Conservation (phyloP, 1,139 yeast species). For the Tardiomyces blankii region DNA sequence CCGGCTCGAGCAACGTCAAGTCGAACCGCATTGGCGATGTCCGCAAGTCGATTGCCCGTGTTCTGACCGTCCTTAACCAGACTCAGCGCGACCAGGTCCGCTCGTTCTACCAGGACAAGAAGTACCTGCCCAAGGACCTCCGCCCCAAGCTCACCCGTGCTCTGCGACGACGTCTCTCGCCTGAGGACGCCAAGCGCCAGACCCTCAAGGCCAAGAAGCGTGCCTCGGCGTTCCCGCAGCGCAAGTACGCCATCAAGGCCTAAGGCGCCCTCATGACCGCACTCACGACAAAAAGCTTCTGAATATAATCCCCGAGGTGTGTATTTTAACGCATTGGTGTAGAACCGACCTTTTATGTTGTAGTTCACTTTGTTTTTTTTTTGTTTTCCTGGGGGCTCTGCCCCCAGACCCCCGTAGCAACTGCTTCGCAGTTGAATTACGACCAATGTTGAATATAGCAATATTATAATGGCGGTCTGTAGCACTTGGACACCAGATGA, state of each 20-base stretch:
- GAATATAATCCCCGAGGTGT: not conserved
- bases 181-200: conserved; percentile 68
- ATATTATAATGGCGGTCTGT: too few species aligned
- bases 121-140: conserved; percentile 96
- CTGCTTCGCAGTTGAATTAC: too few species aligned
- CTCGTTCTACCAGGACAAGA: conserved; percentile 89
- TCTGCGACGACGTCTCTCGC: conserved; percentile 92
- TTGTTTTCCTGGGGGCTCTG: too few species aligned
- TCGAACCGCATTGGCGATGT: conserved; percentile 79
- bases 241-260: conserved; percentile 98
- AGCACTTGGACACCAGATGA: too few species aligned
- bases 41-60: conserved; percentile 98
- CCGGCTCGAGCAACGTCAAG: conserved; percentile 19
- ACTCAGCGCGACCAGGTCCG: conserved; percentile 95
- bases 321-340: not conserved
- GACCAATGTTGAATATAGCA: too few species aligned
- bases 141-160: conserved; percentile 99
- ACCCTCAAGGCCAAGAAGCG: conserved; percentile 89
- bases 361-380: too few species aligned
- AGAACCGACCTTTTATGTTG: not conserved
- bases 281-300: not conserved
- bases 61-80: conserved; percentile 91
- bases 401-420: too few species aligned
- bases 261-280: conserved; percentile 29
- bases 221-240: conserved; percentile 94